Conservation (phyloP, 2,329 filamentous ascomycete species). For the Tricladium varicosporioides region DNA sequence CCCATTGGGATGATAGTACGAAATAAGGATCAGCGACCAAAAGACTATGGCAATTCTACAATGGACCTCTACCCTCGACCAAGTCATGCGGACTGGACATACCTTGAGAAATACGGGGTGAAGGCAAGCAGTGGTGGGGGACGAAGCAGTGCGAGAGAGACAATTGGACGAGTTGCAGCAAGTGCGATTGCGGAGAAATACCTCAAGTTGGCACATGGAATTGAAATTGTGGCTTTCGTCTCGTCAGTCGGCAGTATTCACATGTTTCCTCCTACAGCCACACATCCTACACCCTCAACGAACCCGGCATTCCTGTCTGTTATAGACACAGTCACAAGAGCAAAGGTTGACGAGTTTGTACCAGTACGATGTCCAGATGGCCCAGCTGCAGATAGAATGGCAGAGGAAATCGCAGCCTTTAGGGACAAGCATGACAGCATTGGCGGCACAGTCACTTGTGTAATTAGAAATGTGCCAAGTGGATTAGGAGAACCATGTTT, state of each 20-base stretch:
- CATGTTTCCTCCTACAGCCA: constrained; percentile 69
- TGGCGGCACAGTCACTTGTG: constrained; percentile 90
- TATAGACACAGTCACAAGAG: constrained; percentile 68
- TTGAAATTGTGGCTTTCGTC: constrained; percentile 91
- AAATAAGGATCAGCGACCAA: constrained; percentile 90
- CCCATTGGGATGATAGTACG: constrained; percentile 84
- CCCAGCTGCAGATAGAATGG: constrained; percentile 67
- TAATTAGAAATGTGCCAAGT: constrained; percentile 80
- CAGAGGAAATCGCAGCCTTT: constrained; percentile 72
- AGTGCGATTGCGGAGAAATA: constrained; percentile 94
- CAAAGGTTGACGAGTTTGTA: constrained; percentile 77
- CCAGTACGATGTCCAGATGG: constrained; percentile 83
- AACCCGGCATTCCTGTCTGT: constrained; percentile 79
- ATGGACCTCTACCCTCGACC: constrained; percentile 92
- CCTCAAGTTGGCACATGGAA: constrained; percentile 72
- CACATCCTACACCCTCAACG: constrained; percentile 65
- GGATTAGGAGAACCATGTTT: constrained; percentile 93
- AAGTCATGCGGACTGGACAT: constrained; percentile 94
- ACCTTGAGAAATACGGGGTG: constrained; percentile 94
- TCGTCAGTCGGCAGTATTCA: constrained; percentile 78
- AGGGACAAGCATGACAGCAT: constrained; percentile 82
- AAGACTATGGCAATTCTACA: constrained; percentile 85
- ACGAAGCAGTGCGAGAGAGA: constrained; percentile 88
- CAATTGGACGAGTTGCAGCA: constrained; percentile 87
- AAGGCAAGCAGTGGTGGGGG: constrained; percentile 90